Conservation (phyloP, 805 yeast genomes). For the Myxozyma lipomycoides region DNA sequence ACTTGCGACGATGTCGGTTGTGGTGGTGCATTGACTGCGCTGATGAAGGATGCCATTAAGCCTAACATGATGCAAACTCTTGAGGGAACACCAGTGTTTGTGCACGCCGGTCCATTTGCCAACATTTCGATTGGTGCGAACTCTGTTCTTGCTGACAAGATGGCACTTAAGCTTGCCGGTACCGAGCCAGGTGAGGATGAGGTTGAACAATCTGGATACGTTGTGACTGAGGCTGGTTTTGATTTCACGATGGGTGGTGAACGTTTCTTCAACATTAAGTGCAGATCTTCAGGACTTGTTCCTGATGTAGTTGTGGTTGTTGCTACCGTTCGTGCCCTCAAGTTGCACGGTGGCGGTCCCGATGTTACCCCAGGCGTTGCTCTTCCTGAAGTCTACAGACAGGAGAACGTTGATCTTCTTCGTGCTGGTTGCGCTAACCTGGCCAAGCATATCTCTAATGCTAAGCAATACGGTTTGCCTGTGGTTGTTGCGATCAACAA, state of each 20-base stretch:
- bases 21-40: constrained; percentile 93
- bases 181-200: constrained; percentile 45
- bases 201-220: constrained; percentile 58
- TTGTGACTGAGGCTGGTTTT: constrained; percentile 96
- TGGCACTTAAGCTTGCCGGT: constrained; percentile 88
- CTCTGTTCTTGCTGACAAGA: constrained; percentile 86
- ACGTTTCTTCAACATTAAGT: constrained; percentile 91
- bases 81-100: constrained; percentile 96
- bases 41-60: constrained; percentile 91
- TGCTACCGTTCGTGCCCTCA: constrained; percentile 95
- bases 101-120: constrained; percentile 98
- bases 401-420: constrained; percentile 76
- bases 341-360: constrained; percentile 96
- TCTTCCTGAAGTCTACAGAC: constrained; percentile 73
- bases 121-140: constrained; percentile 96
- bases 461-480: constrained; percentile 78
- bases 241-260: constrained; percentile 99
- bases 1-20: constrained; percentile 93
- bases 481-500: constrained; percentile 93
- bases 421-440: constrained; percentile 79
- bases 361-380: constrained; percentile 92
- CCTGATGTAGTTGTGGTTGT: constrained; percentile 93
- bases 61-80: constrained; percentile 96
- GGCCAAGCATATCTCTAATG: constrained; percentile 85
- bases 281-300: constrained; percentile 80